Conservation (phyloP, 345 rosid species). For the Cardiospermum halicacabum region DNA sequence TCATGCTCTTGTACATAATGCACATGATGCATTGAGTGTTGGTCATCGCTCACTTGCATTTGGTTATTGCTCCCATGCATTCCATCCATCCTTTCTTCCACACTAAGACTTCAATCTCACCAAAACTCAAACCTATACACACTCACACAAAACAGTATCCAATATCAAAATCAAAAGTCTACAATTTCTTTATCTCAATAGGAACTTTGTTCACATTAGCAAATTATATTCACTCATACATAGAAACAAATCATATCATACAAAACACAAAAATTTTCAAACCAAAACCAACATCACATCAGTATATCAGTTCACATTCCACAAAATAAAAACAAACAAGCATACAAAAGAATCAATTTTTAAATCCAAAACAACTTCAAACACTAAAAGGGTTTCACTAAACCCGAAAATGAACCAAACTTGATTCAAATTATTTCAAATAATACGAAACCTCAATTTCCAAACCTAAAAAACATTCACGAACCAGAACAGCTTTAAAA, state of each 20-base stretch:
- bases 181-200: neutral
- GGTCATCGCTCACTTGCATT: constrained; percentile 39
- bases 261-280: too few relatives aligned
- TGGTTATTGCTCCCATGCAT: constrained; percentile 34
- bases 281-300: too few relatives aligned
- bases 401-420: neutral
- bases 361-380: neutral
- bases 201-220: neutral
- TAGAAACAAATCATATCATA: neutral
- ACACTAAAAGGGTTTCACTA: neutral
- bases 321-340: neutral
- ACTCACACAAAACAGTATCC: neutral
- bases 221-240: neutral
- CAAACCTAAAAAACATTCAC: too few relatives aligned
- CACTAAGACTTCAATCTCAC: neutral
- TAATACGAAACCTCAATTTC: neutral
- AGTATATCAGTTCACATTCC: too few relatives aligned
- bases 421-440: neutral
- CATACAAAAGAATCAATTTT: neutral
- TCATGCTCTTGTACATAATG: constrained; percentile 40
- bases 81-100: constrained; percentile 35
- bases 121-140: neutral
- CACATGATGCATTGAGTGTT: constrained; percentile 36
- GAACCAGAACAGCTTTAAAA: too few relatives aligned
- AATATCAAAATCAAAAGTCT: neutral